A percentile compares a stretch with the other conserved stretches of the same genome.
Conservation (phyloP, 148 eudicot species). For the Vaccinium vitisidaea region DNA sequence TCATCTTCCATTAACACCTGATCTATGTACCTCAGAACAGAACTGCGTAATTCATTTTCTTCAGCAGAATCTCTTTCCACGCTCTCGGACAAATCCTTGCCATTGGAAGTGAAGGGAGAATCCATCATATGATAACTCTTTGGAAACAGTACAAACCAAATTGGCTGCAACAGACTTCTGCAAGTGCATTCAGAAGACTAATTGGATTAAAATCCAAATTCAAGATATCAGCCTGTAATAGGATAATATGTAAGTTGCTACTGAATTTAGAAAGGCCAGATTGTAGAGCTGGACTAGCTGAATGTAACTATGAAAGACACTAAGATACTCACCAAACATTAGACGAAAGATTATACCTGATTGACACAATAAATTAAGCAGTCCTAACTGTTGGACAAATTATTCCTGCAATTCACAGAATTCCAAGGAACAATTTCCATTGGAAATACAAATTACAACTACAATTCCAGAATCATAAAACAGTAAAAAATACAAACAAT, state of each 20-base stretch:
- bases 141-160: neutral
- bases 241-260: neutral
- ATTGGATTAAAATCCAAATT: neutral
- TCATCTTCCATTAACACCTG: conserved; percentile 17
- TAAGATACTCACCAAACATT: neutral
- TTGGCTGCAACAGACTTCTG: neutral
- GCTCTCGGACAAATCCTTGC: neutral
- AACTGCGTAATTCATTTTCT: conserved; percentile 3
- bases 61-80: neutral
- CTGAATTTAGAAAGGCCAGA: neutral
- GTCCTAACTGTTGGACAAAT: no score
- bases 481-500: no score
- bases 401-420: no score
- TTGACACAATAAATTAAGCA: neutral
- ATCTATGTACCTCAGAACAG: conserved; percentile 12
- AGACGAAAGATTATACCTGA: neutral
- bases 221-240: neutral
- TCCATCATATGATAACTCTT: neutral
- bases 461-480: no score
- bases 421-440: no score
- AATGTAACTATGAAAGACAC: neutral
- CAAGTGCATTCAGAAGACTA: neutral
- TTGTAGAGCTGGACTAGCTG: neutral
- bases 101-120: neutral
- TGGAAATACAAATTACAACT: no score